Base-by-base conservation (phyloP, 192 early-diverging fungal genomes). In the Obelidium mucronatum region DNA sequence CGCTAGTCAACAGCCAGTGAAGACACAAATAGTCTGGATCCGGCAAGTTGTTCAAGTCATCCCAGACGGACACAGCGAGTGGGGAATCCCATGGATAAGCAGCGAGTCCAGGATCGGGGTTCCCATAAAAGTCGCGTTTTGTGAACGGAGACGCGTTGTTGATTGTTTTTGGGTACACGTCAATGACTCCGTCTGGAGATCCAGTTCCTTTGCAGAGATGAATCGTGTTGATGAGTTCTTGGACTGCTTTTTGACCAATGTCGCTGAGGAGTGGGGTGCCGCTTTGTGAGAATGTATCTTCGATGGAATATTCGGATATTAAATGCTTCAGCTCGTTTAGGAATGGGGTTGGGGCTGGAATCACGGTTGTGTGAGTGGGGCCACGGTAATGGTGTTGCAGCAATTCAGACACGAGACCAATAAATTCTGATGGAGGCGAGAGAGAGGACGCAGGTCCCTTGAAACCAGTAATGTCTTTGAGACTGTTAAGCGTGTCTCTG, bases 301-400 rank as follows among this genome's bases (percentile, higher is more conserved):
- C 78, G 52, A 78, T 79, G 3, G 67, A 40, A 52, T 82, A 82
- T 36, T 79, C 72, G 17, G n/a, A 42, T 8, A 80, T 73, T 2
- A 82, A 26, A 37, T 80, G 69, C 15, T 80, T 62, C 31, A 82
- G 24, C 28, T 82, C 75, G 19, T 24, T 8, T 13, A 82, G 31
- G 40, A 80, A 77, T 19, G 82, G 82, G 31, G 37, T 37, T 17
- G 80, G 52, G 24, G 61, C 67, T n/a, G 82, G 82, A 28, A 83
- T 59, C 17, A 78, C 76, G 24, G 48, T 52, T 15, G 76, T 42
- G 42, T 70, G 48, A 3, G 75, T 74, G 3, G 70, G 67, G 35
- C 82, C 79, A 5, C 37, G 6, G 37, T 63, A 80, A 48, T 83
- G 82, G 44, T 76, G 61, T 22, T 73, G 36, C 28, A 83, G 67